These are phyloP conservation scores for Globisporangium barbulae DNA, from an alignment of 352 stramenopile species.

Conservation along the genomic window DNA sequence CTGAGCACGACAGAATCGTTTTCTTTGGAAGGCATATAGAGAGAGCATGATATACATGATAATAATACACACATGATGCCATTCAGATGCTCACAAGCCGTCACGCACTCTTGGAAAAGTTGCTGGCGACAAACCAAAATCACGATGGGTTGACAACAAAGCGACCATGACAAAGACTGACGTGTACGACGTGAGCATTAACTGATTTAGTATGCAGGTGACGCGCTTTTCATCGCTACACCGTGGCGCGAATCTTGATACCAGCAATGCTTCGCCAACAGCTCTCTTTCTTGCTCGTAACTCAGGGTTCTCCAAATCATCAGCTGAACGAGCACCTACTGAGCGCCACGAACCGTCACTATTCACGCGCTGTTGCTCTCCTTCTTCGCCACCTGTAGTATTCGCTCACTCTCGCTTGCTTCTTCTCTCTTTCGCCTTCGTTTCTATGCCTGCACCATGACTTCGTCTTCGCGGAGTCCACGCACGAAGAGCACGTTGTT, in stretches of 20 bases:
- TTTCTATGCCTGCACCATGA: conserved; percentile 16
- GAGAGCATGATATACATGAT: not conserved
- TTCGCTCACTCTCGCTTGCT: not conserved
- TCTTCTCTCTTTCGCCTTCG: not conserved
- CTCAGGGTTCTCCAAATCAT: not conserved
- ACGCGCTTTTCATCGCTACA: too few relatives aligned
- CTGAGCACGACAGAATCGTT: not conserved
- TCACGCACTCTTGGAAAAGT: not conserved
- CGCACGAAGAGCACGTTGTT: conserved; percentile 99
- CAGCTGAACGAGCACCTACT: not conserved
- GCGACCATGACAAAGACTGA: too few relatives aligned
- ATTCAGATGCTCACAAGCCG: not conserved
- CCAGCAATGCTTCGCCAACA: not conserved
- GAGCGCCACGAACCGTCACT: not conserved
- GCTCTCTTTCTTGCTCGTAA: not conserved
- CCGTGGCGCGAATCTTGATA: not conserved
- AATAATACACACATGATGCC: not conserved
- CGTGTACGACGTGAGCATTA: too few relatives aligned
- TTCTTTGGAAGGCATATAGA: not conserved
- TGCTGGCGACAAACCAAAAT: not conserved
- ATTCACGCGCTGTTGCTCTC: not conserved
- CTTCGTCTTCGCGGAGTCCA: conserved; percentile 39
- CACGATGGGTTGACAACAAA: too few relatives aligned
- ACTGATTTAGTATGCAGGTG: too few relatives aligned
- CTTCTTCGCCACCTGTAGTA: not conserved